These are phyloP conservation scores for Colletotrichum orchidophilum DNA, from an alignment of 2,329 filamentous ascomycete genomes.

Conservation along the genomic window DNA sequence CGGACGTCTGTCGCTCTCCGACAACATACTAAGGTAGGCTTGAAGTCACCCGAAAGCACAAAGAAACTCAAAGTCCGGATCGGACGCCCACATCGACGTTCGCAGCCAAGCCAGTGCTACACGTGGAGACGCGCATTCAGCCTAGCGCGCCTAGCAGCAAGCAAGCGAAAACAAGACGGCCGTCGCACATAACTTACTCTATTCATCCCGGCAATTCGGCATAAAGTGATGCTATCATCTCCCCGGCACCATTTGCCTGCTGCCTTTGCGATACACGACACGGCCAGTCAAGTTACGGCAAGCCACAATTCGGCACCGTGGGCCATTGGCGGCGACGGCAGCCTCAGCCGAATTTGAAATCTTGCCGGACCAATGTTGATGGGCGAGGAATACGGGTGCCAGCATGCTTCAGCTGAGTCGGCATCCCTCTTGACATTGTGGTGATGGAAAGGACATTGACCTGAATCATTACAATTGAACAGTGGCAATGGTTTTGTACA, in stretches of 20 bases:
- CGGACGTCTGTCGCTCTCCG: not conserved
- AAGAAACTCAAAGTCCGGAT: not conserved
- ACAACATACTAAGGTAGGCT: not conserved
- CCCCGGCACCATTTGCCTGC: not conserved
- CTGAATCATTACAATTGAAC: slow-evolving; percentile 12
- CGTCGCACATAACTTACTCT: slow-evolving; percentile 3
- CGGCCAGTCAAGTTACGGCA: not conserved
- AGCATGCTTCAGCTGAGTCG: slow-evolving; percentile 16
- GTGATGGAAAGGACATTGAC: not conserved
- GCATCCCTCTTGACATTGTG: not conserved
- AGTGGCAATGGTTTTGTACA: not conserved
- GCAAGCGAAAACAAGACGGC: not conserved
- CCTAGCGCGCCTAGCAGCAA: not conserved
- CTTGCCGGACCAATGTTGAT: not conserved
- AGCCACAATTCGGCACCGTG: slow-evolving; percentile 12
- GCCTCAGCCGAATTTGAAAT: not conserved
- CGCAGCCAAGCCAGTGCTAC: not conserved
- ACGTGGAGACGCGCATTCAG: not conserved
- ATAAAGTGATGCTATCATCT: not conserved
- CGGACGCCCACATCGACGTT: not conserved
- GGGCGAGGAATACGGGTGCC: not conserved
- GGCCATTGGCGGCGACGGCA: not conserved
- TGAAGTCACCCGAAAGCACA: slow-evolving; percentile 7
- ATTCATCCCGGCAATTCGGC: not conserved
- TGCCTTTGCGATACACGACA: slow-evolving; percentile 6